These are phyloP conservation scores for Pleurotus platypus DNA, from an alignment of 768 basidiomycete genomes.

Conservation along the genomic window DNA sequence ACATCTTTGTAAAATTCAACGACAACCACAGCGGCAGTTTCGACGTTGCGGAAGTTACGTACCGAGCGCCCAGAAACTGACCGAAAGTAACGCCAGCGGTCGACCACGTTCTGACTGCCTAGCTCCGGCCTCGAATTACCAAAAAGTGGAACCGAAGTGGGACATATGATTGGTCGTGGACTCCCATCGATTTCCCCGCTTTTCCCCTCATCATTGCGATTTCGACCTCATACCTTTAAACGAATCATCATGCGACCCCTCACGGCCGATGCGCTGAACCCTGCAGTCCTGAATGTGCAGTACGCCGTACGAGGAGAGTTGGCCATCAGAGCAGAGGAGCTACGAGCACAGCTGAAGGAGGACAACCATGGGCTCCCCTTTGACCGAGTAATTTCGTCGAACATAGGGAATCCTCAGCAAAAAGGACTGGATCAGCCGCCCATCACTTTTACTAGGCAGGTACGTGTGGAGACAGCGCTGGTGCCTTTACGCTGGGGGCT, in stretches of 20 bases:
- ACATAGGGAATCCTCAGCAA: conserved; percentile 98
- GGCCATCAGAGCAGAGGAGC: conserved; percentile 88
- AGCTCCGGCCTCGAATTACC: no score
- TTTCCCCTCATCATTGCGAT: no score
- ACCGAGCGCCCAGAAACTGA: no score
- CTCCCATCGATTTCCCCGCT: no score
- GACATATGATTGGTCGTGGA: no score
- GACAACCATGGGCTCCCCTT: conserved; percentile 70
- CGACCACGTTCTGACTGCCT: no score
- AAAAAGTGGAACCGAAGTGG: no score
- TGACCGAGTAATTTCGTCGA: conserved; percentile 84
- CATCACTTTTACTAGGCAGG: conserved; percentile 91
- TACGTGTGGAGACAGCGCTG: conserved; percentile 24
- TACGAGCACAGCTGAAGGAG: conserved; percentile 66
- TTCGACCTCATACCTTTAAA: no score
- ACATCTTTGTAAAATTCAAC: no score
- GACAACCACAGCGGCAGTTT: no score
- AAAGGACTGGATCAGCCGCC: conserved; percentile 90
- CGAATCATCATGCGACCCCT: conserved; percentile 47
- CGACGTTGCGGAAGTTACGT: no score
- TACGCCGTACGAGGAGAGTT: conserved; percentile 98
- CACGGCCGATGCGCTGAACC: conserved; percentile 74
- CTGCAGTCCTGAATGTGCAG: conserved; percentile 79
- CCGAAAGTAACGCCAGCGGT: no score
- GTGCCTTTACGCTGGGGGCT: not conserved